phyloP scores from a whole-genome alignment of 306 rosid genomes.

The Trifolium repens region DNA sequence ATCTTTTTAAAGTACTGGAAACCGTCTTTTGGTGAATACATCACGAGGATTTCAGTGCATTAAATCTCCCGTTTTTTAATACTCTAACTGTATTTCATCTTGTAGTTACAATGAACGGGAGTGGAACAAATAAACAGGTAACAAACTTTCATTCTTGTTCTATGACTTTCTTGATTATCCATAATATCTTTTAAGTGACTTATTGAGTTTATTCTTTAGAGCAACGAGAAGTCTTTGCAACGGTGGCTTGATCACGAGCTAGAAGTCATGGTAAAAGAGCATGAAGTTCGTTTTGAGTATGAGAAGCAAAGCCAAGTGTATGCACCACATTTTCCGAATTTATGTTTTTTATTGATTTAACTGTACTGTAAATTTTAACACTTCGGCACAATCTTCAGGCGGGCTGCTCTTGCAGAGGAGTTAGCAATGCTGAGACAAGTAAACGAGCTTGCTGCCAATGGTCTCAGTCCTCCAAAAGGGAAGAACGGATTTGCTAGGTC shows the following conservation, averaged over 20 bases:
- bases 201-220: conserved; percentile 56
- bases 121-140: conserved; percentile 84
- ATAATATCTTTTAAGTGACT: conserved; percentile 30
- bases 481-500: conserved; percentile 90
- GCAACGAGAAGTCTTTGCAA: conserved; percentile 88
- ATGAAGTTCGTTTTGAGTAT: conserved; percentile 96
- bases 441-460: conserved; percentile 77
- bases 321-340: conserved; percentile 39
- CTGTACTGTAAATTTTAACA: conserved; percentile 21
- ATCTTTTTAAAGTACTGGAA: conserved; percentile 20
- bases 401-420: conserved; percentile 95
- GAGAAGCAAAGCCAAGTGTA: conserved; percentile 99
- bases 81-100: conserved; percentile 50
- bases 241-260: conserved; percentile 97
- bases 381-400: conserved; percentile 57
- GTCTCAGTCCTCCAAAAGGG: conserved; percentile 93
- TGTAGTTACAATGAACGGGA: conserved; percentile 73
- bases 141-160: conserved; percentile 38
- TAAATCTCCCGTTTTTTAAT: conserved; percentile 5
- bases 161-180: conserved; percentile 36
- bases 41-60: neutral
- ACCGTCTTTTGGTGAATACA: conserved; percentile 21
- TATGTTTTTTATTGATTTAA: conserved; percentile 33
- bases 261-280: conserved; percentile 97
- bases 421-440: conserved; percentile 86